Conservation (phyloP, 2,329 filamentous ascomycete genomes). For the Neofusicoccum laricinum region DNA sequence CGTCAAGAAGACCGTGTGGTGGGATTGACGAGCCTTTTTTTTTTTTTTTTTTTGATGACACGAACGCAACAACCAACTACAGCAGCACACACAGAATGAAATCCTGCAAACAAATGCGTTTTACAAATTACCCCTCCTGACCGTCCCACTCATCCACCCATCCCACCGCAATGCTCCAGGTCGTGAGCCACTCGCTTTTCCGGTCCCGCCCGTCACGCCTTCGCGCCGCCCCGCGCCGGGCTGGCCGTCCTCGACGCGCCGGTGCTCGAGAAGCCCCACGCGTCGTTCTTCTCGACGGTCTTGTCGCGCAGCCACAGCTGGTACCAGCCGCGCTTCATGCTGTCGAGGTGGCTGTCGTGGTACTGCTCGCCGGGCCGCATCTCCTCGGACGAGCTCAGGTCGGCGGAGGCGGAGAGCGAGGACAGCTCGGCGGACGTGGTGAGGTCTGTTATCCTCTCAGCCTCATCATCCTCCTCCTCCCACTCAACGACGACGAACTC, state of each 20-base stretch:
- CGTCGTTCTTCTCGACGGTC: neutral
- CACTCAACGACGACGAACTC: constrained; percentile 7
- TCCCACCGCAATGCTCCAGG: neutral
- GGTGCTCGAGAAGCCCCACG: constrained; percentile 5
- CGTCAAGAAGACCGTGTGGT: neutral
- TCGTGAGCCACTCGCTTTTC: neutral
- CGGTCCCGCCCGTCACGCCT: neutral
- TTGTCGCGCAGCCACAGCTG: constrained; percentile 2
- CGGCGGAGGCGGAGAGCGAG: neutral
- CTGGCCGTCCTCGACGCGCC: neutral
- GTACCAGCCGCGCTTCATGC: neutral
- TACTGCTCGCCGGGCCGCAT: too few species aligned
- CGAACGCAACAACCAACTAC: too few species aligned
- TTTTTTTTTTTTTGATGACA: too few species aligned
- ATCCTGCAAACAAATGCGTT: neutral
- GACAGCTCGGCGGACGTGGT: neutral
- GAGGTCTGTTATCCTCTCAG: constrained; percentile 6
- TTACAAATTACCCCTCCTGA: neutral
- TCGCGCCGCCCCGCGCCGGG: neutral
- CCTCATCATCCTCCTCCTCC: constrained; percentile 1
- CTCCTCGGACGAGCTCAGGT: neutral
- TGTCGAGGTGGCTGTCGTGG: neutral
- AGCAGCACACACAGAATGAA: neutral
- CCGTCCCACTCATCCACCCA: neutral
- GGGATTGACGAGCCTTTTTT: neutral